Percentiles rank a stretch among this genome's conserved stretches.
These are phyloP conservation scores for Ustilago trichophora DNA, from an alignment of 1,284 basidiomycete genomes.

Conservation along the genomic window DNA sequence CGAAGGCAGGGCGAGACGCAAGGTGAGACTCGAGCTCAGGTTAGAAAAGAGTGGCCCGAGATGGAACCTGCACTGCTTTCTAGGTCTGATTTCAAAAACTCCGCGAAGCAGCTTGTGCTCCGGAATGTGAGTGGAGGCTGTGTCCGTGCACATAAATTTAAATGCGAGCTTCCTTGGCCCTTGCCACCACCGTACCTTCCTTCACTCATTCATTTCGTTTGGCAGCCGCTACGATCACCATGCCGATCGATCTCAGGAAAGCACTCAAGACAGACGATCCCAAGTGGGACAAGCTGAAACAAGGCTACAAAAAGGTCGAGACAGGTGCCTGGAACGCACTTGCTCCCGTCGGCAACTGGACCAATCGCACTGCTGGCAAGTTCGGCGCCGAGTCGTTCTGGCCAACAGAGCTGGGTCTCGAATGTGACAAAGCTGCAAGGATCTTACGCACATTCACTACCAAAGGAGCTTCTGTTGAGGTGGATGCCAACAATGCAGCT, in stretches of 20 bases:
- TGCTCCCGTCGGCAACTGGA: conserved; percentile 48
- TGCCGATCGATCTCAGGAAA: conserved; percentile 46
- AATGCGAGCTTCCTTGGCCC: no score
- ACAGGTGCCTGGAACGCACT: conserved; percentile 53
- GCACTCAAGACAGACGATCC: conserved; percentile 42
- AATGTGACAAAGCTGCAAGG: conserved; percentile 61
- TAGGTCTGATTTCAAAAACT: no score
- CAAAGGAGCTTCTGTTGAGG: conserved; percentile 49
- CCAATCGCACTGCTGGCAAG: conserved; percentile 48
- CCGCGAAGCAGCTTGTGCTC: no score
- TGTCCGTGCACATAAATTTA: no score
- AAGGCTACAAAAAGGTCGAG: conserved; percentile 55
- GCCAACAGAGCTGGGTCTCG: conserved; percentile 54
- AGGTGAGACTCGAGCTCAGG: no score
- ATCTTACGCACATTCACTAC: conserved; percentile 61
- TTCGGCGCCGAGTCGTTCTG: conserved; percentile 62
- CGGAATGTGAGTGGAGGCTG: no score
- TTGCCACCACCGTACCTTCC: no score
- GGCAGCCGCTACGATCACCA: no score
- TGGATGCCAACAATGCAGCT: conserved; percentile 33
- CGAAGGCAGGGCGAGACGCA: no score
- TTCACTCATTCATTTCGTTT: no score
- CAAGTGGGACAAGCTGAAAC: conserved; percentile 50
- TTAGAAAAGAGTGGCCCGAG: no score
- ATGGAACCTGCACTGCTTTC: no score